phyloP scores from a whole-genome alignment of 352 stramenopile species.

The Globisporangium uncinulatum region DNA sequence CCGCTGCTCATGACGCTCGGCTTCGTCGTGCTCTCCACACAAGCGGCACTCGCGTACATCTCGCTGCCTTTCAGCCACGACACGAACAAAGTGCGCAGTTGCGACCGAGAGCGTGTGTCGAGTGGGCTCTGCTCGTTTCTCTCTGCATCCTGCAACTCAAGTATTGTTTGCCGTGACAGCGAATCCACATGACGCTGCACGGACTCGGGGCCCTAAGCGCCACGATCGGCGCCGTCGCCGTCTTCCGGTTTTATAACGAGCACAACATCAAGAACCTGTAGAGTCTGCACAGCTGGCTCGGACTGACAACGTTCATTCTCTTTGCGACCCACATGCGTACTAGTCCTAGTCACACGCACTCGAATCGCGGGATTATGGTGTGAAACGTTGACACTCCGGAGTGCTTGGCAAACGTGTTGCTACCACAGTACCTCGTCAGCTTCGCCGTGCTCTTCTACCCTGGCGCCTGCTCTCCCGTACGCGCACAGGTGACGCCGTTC shows the following conservation, averaged over 20 bases:
- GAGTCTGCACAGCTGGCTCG: slow-evolving; percentile 86
- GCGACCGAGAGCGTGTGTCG: too few relatives aligned
- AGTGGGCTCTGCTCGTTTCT: too few relatives aligned
- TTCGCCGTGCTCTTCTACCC: slow-evolving; percentile 78
- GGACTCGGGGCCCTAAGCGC: slow-evolving; percentile 53
- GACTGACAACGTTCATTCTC: slow-evolving; percentile 51
- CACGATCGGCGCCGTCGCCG: slow-evolving; percentile 50
- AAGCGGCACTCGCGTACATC: slow-evolving; percentile 63
- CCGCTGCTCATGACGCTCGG: slow-evolving; percentile 82
- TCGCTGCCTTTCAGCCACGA: slow-evolving; percentile 58
- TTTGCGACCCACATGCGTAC: slow-evolving; percentile 36
- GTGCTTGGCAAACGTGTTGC: neutral
- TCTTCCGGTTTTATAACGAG: slow-evolving; percentile 87
- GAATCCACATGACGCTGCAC: slow-evolving; percentile 73
- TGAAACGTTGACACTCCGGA: too few relatives aligned
- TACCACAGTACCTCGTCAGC: slow-evolving; percentile 45
- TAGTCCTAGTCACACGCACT: too few relatives aligned
- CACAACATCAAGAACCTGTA: slow-evolving; percentile 84
- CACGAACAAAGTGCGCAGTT: slow-evolving; percentile 48
- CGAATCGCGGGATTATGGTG: too few relatives aligned
- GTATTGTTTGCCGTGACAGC: slow-evolving; percentile 10
- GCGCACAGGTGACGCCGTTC: slow-evolving; percentile 40
- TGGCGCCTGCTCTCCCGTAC: slow-evolving; percentile 37
- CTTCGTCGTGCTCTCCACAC: slow-evolving; percentile 71
- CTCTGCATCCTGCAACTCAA: neutral